Conservation (phyloP, 2,329 filamentous ascomycete species). For the Sclerotinia borealis region DNA sequence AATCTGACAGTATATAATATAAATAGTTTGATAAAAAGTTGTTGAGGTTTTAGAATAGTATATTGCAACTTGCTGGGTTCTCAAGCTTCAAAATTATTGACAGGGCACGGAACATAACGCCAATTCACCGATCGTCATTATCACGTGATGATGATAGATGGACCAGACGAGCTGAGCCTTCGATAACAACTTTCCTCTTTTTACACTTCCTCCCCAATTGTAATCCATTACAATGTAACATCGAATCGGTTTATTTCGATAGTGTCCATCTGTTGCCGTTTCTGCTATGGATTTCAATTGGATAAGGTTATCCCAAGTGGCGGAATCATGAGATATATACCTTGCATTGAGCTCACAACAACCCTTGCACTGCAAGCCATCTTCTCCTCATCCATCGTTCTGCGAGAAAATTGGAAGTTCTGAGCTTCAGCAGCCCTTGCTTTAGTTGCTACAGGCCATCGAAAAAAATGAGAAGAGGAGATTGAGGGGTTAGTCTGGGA, state of each 20-base stretch:
- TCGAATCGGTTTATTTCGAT: too few relatives aligned
- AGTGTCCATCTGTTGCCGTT: too few relatives aligned
- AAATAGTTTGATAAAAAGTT: neutral
- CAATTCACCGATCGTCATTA: neutral
- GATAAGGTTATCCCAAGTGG: neutral
- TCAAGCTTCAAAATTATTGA: slow-evolving; percentile 4
- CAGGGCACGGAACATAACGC: neutral
- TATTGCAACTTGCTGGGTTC: neutral
- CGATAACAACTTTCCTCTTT: too few relatives aligned
- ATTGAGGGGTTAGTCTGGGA: neutral
- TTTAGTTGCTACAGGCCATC: neutral
- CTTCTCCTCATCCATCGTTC: slow-evolving; percentile 1
- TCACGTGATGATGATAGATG: neutral
- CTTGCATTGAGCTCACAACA: neutral
- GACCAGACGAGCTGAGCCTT: neutral
- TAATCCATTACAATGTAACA: too few relatives aligned
- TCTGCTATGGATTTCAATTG: neutral
- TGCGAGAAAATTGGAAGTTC: neutral
- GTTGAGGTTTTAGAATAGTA: neutral
- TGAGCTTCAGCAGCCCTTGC: neutral
- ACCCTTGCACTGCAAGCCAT: slow-evolving; percentile 4
- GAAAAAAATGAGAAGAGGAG: neutral
- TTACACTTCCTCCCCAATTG: too few relatives aligned
- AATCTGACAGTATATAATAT: neutral
- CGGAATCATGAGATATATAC: neutral